Base-by-base conservation (phyloP, 768 basidiomycete genomes). In the Leccinum broughii region DNA sequence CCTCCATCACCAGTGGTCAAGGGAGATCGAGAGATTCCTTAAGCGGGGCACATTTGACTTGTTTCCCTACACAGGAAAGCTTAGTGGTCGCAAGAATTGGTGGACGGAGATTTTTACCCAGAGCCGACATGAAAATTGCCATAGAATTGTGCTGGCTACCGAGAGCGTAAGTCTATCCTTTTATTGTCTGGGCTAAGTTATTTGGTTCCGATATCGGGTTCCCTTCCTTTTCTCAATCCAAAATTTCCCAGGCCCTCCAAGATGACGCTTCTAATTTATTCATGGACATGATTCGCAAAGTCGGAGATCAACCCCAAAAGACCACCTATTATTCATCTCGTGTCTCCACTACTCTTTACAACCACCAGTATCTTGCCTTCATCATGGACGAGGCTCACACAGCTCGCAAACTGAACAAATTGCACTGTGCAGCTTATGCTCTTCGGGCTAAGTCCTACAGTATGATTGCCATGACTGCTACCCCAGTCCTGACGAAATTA, bases 331-430 rank as follows among this genome's bases (percentile, higher is more conserved):
- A 32, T 32, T 32, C 32, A 32, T 32, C 32, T 32, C 10, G 10
- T 32, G 32, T 32, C 32, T 32, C 32, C 32, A 32, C 32, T 9
- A 32, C 32, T 32, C 32, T 55, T 6, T 55, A 50, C 34, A 37
- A 10, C 6, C 49, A 32, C 4, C 2, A 13, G 3, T 60, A 51
- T n/a, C 22, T 57, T 10, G 4, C 11, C 15, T 4, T 46, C 0
- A 22, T 63, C 3, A 20, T 63, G 24, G 62, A 63, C 3, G 53
- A 60, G 11, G 62, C 62, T 2, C 62, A 63, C 6, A 1, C 5
- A 0, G 54, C 56, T 8, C 32, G 62, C 35, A 63, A 63, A 3
- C 34, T 54, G 9, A 63, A 63, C n/a, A 54, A 51, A 8, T 1
- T 57, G 2, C 56, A 57, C 15, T 41, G 17, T 0, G 52, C 59